These are phyloP conservation scores for Exophiala mesophila DNA, from an alignment of 2,329 filamentous ascomycete species.

Conservation along the genomic window DNA sequence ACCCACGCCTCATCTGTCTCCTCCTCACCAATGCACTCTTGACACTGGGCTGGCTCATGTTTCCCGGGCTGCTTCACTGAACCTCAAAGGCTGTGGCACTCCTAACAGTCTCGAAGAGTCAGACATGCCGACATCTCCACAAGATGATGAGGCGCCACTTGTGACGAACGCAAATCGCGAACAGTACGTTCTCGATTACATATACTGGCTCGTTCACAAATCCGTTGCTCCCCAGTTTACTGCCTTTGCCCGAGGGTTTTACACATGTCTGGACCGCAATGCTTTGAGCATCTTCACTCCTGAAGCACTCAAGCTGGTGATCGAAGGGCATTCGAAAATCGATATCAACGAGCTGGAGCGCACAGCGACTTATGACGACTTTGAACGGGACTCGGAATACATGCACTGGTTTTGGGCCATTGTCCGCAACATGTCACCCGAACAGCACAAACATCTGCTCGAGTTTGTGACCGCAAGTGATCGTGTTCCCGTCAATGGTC, in stretches of 20 bases:
- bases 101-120: conserved; percentile 17
- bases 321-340: conserved; percentile 80
- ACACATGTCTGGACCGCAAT: conserved; percentile 64
- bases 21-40: conserved; percentile 5
- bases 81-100: conserved; percentile 16
- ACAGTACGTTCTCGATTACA: conserved; percentile 77
- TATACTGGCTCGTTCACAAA: conserved; percentile 72
- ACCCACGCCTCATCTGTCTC: conserved; percentile 14
- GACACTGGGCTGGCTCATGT: conserved; percentile 4
- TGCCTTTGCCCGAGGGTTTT: conserved; percentile 78
- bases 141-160: conserved; percentile 55
- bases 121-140: conserved; percentile 11
- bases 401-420: conserved; percentile 82
- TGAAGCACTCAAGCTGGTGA: conserved; percentile 64
- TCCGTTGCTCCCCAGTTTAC: conserved; percentile 72
- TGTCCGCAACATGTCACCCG: conserved; percentile 54
- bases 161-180: conserved; percentile 77
- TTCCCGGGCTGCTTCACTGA: conserved; percentile 15
- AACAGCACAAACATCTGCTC: conserved; percentile 69
- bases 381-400: conserved; percentile 62
- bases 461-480: conserved; percentile 96
- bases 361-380: conserved; percentile 72
- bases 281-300: conserved; percentile 69
- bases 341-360: conserved; percentile 68
- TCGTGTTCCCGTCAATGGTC: conserved; percentile 80